Conservation (phyloP, 768 basidiomycete genomes). For the Trametes cingulata region DNA sequence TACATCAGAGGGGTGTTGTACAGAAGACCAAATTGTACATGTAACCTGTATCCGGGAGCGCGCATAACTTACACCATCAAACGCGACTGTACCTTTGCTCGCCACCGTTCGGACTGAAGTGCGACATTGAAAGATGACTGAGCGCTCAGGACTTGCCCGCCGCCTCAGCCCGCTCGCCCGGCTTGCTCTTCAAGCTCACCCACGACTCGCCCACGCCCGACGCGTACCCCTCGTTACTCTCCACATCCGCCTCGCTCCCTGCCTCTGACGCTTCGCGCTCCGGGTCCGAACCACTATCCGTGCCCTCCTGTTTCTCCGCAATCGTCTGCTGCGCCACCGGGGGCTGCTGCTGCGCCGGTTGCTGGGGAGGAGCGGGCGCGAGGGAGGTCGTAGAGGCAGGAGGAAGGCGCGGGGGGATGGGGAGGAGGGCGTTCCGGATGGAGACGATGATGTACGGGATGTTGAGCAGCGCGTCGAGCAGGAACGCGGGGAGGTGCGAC, state of each 20-base stretch:
- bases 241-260: constrained; percentile 67
- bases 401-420: constrained; percentile 45
- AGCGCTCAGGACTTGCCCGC: neutral
- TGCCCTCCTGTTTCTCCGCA: constrained; percentile 10
- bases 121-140: too few species aligned
- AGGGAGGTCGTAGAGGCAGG: constrained; percentile 12
- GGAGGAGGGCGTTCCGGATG: constrained; percentile 60
- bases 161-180: neutral
- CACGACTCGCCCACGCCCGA: constrained; percentile 63
- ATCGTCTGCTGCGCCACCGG: constrained; percentile 7
- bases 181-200: constrained; percentile 53
- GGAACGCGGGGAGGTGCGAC: constrained; percentile 62
- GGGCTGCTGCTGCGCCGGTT: neutral
- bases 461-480: constrained; percentile 66
- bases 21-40: neutral
- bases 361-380: constrained; percentile 13
- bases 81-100: neutral
- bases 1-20: constrained; percentile 7
- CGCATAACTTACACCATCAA: constrained; percentile 3
- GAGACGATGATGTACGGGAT: constrained; percentile 67
- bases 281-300: constrained; percentile 23
- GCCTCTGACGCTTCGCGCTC: constrained; percentile 41
- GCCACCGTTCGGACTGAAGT: neutral
- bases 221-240: constrained; percentile 58
- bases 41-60: neutral